These are phyloP conservation scores for Citrus sp. DNA, from an alignment of 345 rosid genomes.

Conservation along the genomic window DNA sequence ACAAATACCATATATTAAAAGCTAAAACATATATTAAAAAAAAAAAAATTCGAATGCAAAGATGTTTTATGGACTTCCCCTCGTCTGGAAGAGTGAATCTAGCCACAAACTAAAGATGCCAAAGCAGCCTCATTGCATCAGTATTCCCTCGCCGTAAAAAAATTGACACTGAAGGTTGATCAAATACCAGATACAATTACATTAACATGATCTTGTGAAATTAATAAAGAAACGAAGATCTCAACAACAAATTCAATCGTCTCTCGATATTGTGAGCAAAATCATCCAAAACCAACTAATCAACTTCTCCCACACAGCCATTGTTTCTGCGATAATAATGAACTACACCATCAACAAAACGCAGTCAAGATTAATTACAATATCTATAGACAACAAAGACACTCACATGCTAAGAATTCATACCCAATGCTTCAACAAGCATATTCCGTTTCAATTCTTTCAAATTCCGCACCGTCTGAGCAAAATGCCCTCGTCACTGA, in stretches of 20 bases:
- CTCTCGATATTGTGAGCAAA: conserved; percentile 75
- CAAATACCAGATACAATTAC: neutral
- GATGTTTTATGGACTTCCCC: too few relatives aligned
- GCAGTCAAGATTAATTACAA: neutral
- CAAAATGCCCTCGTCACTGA: conserved; percentile 77
- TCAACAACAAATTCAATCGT: neutral
- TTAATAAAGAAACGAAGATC: neutral
- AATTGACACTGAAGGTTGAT: neutral
- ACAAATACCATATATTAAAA: too few relatives aligned
- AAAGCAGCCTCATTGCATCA: neutral
- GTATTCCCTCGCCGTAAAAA: neutral
- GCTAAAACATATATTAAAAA: too few relatives aligned
- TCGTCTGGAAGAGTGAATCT: too few relatives aligned
- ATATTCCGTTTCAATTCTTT: conserved; percentile 78
- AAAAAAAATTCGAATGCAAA: too few relatives aligned
- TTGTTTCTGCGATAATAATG: conserved; percentile 87
- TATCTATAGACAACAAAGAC: neutral
- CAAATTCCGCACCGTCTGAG: conserved; percentile 65
- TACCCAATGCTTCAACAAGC: conserved; percentile 92
- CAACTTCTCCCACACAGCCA: conserved; percentile 77
- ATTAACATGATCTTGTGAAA: neutral
- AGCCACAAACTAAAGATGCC: too few relatives aligned
- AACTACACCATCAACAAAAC: conserved; percentile 40
- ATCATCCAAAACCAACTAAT: conserved; percentile 80
- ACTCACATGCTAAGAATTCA: neutral